A percentile compares a stretch with the other conserved stretches of the same genome.
phyloP scores from a whole-genome alignment of 2,329 filamentous ascomycete species.

The Calycina marina region DNA sequence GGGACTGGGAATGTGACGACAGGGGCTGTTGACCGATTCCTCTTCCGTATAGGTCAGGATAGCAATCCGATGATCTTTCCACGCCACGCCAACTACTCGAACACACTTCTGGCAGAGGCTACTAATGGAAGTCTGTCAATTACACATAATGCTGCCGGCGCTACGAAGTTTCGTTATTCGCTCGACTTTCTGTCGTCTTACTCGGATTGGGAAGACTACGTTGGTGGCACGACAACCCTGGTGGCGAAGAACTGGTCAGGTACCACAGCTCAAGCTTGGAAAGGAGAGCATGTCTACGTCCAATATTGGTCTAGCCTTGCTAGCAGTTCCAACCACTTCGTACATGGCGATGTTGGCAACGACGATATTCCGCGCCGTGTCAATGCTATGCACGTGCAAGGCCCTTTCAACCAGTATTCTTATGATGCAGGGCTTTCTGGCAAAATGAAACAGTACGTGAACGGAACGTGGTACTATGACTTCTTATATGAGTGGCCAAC shows the following conservation, averaged over 20 bases:
- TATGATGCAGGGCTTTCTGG: slow-evolving; percentile 45
- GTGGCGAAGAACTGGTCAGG: slow-evolving; percentile 39
- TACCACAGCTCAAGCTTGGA: slow-evolving; percentile 41
- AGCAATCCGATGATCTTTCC: slow-evolving; percentile 48
- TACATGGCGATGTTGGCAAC: slow-evolving; percentile 39
- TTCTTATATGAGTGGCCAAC: slow-evolving; percentile 51
- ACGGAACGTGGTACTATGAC: slow-evolving; percentile 37
- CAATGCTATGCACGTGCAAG: slow-evolving; percentile 48
- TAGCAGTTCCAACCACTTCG: slow-evolving; percentile 43
- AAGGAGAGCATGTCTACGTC: slow-evolving; percentile 44
- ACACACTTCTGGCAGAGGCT: slow-evolving; percentile 32
- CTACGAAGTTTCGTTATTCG: slow-evolving; percentile 47
- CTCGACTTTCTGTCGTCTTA: slow-evolving; percentile 45
- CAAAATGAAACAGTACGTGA: slow-evolving; percentile 31
- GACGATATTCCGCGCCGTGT: slow-evolving; percentile 32
- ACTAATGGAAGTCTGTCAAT: slow-evolving; percentile 31
- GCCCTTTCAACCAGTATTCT: slow-evolving; percentile 47
- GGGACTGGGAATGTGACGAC: slow-evolving; percentile 29
- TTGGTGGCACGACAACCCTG: slow-evolving; percentile 34
- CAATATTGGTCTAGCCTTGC: slow-evolving; percentile 47
- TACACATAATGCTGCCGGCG: slow-evolving; percentile 44
- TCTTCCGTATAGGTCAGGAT: slow-evolving; percentile 41
- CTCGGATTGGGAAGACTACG: slow-evolving; percentile 42
- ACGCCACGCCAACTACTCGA: slow-evolving; percentile 40
- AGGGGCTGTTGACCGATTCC: slow-evolving; percentile 41